Evolutionary conservation across 23 red algal genomes (phyloP), one percentile per base, ranked within the genome.

Genomic region (Pyropia yezoensis): DNA sequence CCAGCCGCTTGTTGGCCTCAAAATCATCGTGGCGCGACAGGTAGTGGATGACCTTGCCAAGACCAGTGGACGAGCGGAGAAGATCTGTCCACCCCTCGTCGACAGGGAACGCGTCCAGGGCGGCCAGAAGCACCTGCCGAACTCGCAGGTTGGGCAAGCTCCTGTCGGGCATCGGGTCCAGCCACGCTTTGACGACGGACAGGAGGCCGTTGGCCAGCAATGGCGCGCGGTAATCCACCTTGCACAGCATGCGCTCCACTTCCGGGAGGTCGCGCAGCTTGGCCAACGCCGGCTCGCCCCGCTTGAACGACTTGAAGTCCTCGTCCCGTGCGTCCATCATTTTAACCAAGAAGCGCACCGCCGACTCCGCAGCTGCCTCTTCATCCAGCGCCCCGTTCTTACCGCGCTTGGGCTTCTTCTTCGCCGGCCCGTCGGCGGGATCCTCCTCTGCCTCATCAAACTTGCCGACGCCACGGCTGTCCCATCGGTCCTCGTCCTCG

Each of bases 291-390:
- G 87, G 87, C 27, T 82, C 47, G 11, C 66, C 66, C 16, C 30
- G 59, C 63, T 74, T 73, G 49, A 69, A 90, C 16, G 87, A 55
- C 18, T 52, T 70, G 24, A 90, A 69, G 54, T 90, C 87, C 54
- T 76, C 87, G 18, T 90, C 87, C 12, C 71, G 60, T 8, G 87
- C 87, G 39, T 67, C 64, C 87, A 82, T 90, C 87, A 90, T 90
- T 33, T 51, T 81, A 29, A 72, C 61, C 67, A 90, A 61, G 54
- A 90, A 90, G 50, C 17, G 65, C 8, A 86, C 50, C 14, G 50
- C 64, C 64, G 54, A 49, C 54, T 67, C 64, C 54, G 25, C 26
- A 11, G 64, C 54, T 11, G 54, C 14, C 1, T 67, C 64, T 27
- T 67, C 54, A 11, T 53, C 54, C 24, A 53, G 26, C 27, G 50